Base-by-base conservation (phyloP, 768 basidiomycete genomes). In the Lactarius indigo region DNA sequence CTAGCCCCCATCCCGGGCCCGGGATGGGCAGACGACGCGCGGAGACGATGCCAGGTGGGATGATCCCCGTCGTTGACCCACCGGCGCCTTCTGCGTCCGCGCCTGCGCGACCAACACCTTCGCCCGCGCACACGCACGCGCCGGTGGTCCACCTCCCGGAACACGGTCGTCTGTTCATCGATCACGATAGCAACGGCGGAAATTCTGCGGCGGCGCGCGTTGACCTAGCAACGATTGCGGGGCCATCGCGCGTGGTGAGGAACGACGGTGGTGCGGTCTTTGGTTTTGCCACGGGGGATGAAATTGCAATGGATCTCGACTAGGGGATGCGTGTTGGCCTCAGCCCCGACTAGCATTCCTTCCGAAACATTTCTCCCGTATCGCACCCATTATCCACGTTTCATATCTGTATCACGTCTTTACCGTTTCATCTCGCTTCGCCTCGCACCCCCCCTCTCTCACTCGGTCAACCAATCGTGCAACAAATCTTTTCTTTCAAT, bases 221-320 rank as follows among this genome's bases (percentile, higher is more conserved):
- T 12, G 78, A 79, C n/a, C 62, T 75, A 35, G 12, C 17, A 31
- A 68, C 50, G 35, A 64, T 70, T 26, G 70, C 70, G 37, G 70
- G 70, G 4, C 70, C 70, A 3, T 71, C 70, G 20, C 61, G 70
- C 1, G 35, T 66, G 3, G 41, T 71, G 17, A 60, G 57, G 56
- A 63, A 69, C 35, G 69, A 63, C 15, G 68, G 66, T 1, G 65
- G 60, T 0, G 57, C 63, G 4, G 57, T 70, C 62, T 70, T 61
- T 54, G 68, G 64, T 15, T 62, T 69, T 9, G 68, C 61, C 26
- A 66, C 65, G 15, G 69, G 68, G 15, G 70, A 70, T 13, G 68
- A 69, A 23, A 50, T 69, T 42, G 56, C 65, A 13, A 71, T 71
- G 70, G 70, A 71, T 33, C 55, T 71, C 10, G 70, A 71, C 47